Evolutionary conservation across 2,329 filamentous ascomycete genomes (phyloP), one percentile per base, ranked within the genome.

Genomic region (Colletotrichum ledebouriae): DNA sequence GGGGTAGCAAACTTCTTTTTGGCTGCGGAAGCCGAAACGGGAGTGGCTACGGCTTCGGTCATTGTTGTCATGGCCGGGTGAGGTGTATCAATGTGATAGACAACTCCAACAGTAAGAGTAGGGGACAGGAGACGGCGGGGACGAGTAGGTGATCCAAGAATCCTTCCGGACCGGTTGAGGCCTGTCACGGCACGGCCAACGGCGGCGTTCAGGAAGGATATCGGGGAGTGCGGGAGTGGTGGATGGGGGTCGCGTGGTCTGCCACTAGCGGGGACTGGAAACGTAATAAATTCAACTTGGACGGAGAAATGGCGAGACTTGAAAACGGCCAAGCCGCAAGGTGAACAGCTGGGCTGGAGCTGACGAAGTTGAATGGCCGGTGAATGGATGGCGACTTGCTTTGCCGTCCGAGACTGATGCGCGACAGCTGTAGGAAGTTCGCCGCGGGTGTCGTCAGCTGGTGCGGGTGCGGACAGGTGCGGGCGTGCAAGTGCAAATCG

Each of bases 1-100:
- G 83, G 84, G 33, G 78, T 77, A 50, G 80, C 80, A 72, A 83
- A 82, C 73, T 82, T 83, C 76, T 79, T 80, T 70, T 70, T 72
- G 29, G 70, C 61, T 55, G 65, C 72, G 49, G 71, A 67, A 55
- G 61, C 34, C 49, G 66, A 20, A 12, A 39, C 53, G 13, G 71
- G 22, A 22, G 69, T 53, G 22, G 47, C 57, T 49, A 61, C 59
- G 49, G 52, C 68, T 52, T 72, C 72, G 44, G 70, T 70, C 69
- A 72, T 72, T 63, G 69, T 65, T 44, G 42, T 65, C 65, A 69
- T 70, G 63, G 42, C 66, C 49, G 34, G 17, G 25, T 49, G 61
- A 47, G 17, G 50, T 9, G 49, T 6, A 39, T 59, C 44, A 22
- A 59, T 17, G 4, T 46, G 47, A 56, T 25, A 9, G 13, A 20